Conservation (phyloP, 1,284 basidiomycete genomes). For the Apiotrichum montevideense region DNA sequence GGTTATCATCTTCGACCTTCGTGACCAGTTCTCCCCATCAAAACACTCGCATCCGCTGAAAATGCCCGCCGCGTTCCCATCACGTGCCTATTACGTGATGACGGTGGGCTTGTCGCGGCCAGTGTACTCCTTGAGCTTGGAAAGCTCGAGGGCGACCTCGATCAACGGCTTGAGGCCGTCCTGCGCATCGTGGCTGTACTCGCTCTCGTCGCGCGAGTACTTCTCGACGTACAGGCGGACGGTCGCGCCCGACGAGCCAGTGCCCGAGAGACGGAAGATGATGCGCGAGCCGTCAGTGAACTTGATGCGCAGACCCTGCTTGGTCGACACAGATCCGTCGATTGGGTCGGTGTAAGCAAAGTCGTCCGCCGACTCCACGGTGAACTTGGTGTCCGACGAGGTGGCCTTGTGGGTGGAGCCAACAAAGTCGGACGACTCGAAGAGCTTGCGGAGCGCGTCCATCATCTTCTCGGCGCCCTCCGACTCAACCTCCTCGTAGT, state of each 20-base stretch:
- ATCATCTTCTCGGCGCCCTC: conserved; percentile 84
- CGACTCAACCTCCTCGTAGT: conserved; percentile 95
- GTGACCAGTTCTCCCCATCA: no score
- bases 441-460: conserved; percentile 64
- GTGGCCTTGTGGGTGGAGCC: conserved; percentile 62
- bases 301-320: conserved; percentile 89
- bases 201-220: conserved; percentile 73
- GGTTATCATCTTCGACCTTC: no score
- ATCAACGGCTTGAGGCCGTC: conserved; percentile 91
- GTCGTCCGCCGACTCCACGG: conserved; percentile 70
- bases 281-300: conserved; percentile 89
- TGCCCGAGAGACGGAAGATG: conserved; percentile 92
- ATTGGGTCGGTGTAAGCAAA: conserved; percentile 98
- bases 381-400: conserved; percentile 66
- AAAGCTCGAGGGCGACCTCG: conserved; percentile 80
- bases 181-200: conserved; percentile 71
- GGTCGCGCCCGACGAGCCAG: conserved; percentile 94
- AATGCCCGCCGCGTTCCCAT: no score
- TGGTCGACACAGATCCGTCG: conserved; percentile 84
- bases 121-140: conserved; percentile 78
- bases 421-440: conserved; percentile 62
- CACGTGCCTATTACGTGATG: conserved; percentile 59
- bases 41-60: no score
- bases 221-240: conserved; percentile 87
- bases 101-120: conserved; percentile 87